Conservation (phyloP, 805 yeast genomes). For the Lipomyces lipofer region DNA sequence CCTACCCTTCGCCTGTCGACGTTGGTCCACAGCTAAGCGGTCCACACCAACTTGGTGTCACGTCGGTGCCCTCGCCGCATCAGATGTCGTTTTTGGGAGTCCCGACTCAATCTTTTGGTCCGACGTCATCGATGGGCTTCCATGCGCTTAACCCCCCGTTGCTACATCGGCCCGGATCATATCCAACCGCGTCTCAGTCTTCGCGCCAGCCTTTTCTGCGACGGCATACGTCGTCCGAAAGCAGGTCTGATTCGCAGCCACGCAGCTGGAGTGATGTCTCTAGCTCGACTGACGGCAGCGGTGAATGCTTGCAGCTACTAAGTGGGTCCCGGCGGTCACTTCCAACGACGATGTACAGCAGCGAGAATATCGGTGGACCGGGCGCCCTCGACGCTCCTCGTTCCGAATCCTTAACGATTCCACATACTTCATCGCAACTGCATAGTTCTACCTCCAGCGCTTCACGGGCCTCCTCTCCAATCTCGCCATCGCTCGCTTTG, state of each 20-base stretch:
- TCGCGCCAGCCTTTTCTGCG: slow-evolving; percentile 6
- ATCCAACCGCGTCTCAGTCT: slow-evolving; percentile 19
- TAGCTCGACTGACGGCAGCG: slow-evolving; percentile 13
- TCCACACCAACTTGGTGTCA: neutral
- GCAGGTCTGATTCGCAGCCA: neutral
- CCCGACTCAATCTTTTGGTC: neutral
- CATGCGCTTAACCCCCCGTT: slow-evolving; percentile 12
- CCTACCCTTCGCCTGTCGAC: neutral
- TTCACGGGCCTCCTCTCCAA: slow-evolving; percentile 6
- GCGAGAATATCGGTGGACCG: slow-evolving; percentile 7
- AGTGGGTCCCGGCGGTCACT: slow-evolving; percentile 2
- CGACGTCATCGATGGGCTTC: neutral
- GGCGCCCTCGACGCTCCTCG: no score
- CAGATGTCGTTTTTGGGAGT: neutral
- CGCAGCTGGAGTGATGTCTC: slow-evolving; percentile 24
- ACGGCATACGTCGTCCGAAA: slow-evolving; percentile 26
- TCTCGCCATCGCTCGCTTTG: slow-evolving; percentile 15
- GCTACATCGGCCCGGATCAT: slow-evolving; percentile 26
- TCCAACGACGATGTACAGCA: slow-evolving; percentile 3
- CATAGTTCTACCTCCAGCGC: no score
- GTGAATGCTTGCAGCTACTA: neutral
- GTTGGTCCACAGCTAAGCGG: neutral
- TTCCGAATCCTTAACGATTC: no score
- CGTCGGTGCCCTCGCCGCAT: neutral
- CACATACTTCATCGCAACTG: neutral